Base-by-base conservation (phyloP, 495 filamentous ascomycete species). In the Hypoxylon fragiforme region DNA sequence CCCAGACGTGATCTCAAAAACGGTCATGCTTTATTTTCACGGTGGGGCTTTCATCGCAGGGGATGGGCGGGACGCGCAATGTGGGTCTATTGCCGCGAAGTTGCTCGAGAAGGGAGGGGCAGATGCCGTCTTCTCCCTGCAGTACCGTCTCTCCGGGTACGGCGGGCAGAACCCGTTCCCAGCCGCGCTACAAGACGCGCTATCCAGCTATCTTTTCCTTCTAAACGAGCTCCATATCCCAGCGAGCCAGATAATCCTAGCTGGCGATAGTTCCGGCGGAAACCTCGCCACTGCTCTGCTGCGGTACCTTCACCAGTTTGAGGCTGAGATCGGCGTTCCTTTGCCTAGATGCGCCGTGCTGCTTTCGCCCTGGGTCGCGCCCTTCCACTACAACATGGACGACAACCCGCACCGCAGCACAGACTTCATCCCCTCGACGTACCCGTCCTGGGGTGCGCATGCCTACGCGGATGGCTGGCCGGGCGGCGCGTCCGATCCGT, bases 11-110 rank as follows among this genome's bases (percentile, higher is more conserved):
- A 11, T 46, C 2, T 22, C 34, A 1, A 59, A 51, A 20, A 42
- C 26, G 1, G 37, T 63, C 7, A 66, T 89, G 4, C 71, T 92
- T 8, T 90, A 88, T 60, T 82, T 81, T 42, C 77, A 81, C 43
- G 76, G 78, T 24, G 79, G 78, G 6, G 76, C 72, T 8, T 82
- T 67, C 54, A 67, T 81, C 18, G 20, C 71, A 24, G 62, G 69
- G 31, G 66, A 75, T 56, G 69, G 68, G 12, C 43, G 70, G 3
- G 63, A 62, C 22, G 60, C 54, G 9, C 65, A 54, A 36, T 59
- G 66, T 34, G 12, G 31, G 7, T 35, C 60, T 26, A 37, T 69
- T 5, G 47, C 62, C 3, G 39, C 53, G 7, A 65, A 58, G 0
- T 22, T 54, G 11, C 3, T 41, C 12, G 37, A 62, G 24, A 31